phyloP scores from a whole-genome alignment of 2,329 filamentous ascomycete species.

The Ploettnerulaceae sp. region DNA sequence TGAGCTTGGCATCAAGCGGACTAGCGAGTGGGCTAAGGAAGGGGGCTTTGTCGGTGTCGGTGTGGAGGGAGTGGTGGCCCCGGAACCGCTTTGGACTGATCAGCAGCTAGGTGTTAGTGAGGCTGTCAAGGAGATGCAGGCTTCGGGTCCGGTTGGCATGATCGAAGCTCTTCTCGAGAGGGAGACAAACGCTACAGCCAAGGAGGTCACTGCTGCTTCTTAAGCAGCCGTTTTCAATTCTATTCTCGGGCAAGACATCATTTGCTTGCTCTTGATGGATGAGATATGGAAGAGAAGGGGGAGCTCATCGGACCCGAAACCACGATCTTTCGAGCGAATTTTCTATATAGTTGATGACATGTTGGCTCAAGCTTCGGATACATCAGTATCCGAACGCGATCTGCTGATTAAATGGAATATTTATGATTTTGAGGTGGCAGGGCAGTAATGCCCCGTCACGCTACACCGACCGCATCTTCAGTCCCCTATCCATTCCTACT shows the following conservation, averaged over 20 bases:
- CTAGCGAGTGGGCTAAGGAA: constrained; percentile 82
- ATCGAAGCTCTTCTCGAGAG: constrained; percentile 57
- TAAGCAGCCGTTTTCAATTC: too few relatives aligned
- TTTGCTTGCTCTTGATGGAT: not conserved
- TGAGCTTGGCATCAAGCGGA: constrained; percentile 84
- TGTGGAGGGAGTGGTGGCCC: constrained; percentile 54
- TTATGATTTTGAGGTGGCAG: too few relatives aligned
- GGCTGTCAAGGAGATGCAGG: constrained; percentile 56
- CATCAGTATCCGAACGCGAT: not conserved
- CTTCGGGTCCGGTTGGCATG: constrained; percentile 41
- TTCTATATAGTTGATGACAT: not conserved
- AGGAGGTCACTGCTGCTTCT: constrained; percentile 34
- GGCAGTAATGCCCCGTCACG: too few relatives aligned
- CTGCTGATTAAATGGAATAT: too few relatives aligned
- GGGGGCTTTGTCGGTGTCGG: constrained; percentile 96
- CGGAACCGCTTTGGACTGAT: constrained; percentile 84
- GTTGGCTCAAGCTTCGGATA: not conserved
- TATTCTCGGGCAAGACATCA: too few relatives aligned
- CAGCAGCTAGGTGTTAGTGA: constrained; percentile 75
- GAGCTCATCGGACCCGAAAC: constrained; percentile 35
- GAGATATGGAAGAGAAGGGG: constrained; percentile 10
- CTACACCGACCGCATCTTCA: too few relatives aligned
- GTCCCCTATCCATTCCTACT: too few relatives aligned
- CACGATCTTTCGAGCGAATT: constrained; percentile 33
- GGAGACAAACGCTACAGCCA: constrained; percentile 39